Evolutionary conservation across 2,329 filamentous ascomycete genomes (phyloP).

Genomic region (Exophiala sp.): DNA sequence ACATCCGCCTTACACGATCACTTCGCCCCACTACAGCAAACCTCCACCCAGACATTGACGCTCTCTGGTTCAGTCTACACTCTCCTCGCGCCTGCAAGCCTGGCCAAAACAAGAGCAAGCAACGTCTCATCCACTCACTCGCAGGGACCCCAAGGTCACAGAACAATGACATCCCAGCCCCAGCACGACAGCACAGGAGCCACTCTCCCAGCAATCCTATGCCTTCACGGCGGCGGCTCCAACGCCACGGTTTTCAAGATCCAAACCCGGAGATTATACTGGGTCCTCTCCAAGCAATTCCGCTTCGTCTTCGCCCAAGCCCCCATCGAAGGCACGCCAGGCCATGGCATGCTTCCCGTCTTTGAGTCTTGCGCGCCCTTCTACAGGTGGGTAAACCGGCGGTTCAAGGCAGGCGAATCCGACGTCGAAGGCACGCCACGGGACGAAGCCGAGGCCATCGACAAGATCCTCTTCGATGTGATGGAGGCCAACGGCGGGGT

Average conservation of each 20-base stretch:
- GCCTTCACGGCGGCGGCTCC: constrained; percentile 42
- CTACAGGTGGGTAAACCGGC: constrained; percentile 34
- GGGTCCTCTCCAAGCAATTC: constrained; percentile 34
- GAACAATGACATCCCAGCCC: not conserved
- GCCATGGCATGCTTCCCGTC: constrained; percentile 38
- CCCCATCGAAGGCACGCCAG: constrained; percentile 31
- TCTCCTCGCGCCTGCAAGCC: no score
- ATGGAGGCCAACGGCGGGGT: constrained; percentile 27
- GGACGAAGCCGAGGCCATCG: constrained; percentile 23
- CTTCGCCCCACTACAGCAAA: no score
- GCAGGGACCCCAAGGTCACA: not conserved
- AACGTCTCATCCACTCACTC: not conserved
- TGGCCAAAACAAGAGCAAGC: no score
- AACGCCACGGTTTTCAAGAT: constrained; percentile 37
- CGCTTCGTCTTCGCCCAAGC: constrained; percentile 37
- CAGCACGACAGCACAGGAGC: constrained; percentile 18
- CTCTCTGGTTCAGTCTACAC: no score
- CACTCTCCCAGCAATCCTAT: constrained; percentile 34
- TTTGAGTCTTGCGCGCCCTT: constrained; percentile 37
- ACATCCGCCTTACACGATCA: no score
- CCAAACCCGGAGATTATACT: constrained; percentile 36
- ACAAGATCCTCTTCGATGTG: constrained; percentile 19
- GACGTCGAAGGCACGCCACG: constrained; percentile 20
- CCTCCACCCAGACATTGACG: no score
- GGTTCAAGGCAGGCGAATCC: constrained; percentile 17